phyloP scores from a whole-genome alignment of 169 alveolate species.

The Cystoisospora suis region DNA sequence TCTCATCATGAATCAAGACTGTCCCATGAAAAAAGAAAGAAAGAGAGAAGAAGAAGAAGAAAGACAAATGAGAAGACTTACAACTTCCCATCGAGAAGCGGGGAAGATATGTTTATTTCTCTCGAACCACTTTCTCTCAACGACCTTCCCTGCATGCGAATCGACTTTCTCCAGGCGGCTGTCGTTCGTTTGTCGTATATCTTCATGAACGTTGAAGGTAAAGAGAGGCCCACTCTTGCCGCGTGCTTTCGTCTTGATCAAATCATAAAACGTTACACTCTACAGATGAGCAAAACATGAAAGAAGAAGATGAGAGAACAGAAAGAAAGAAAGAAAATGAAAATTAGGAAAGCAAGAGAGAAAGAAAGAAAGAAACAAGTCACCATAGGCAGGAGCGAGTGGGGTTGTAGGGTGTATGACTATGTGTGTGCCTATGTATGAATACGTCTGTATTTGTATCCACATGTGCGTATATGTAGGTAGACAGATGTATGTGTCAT shows the following conservation, averaged over 20 bases:
- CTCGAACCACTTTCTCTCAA: constrained; percentile 79
- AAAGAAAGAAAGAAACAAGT: neutral
- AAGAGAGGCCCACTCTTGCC: constrained; percentile 80
- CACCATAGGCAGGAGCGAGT: too few relatives aligned
- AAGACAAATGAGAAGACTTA: neutral
- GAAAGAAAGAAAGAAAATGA: neutral
- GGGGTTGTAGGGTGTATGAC: too few relatives aligned
- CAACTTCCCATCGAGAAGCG: constrained; percentile 79
- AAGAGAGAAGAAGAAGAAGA: neutral
- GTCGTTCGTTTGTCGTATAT: constrained; percentile 65
- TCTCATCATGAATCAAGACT: too few relatives aligned
- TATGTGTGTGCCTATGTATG: neutral
- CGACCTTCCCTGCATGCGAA: constrained; percentile 80
- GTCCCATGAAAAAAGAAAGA: too few relatives aligned
- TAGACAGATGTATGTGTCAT: too few relatives aligned
- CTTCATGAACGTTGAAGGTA: constrained; percentile 73
- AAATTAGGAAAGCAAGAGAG: neutral
- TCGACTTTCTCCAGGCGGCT: constrained; percentile 68
- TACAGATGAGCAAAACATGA: neutral
- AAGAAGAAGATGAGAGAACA: neutral
- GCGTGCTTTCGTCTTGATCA: constrained; percentile 73
- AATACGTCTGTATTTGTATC: neutral
- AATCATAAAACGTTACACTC: constrained; percentile 72
- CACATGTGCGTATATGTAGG: neutral
- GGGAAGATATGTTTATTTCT: constrained; percentile 79